Evolutionary conservation across 169 alveolate species (phyloP).

Genomic region (Plasmodium ovale): DNA sequence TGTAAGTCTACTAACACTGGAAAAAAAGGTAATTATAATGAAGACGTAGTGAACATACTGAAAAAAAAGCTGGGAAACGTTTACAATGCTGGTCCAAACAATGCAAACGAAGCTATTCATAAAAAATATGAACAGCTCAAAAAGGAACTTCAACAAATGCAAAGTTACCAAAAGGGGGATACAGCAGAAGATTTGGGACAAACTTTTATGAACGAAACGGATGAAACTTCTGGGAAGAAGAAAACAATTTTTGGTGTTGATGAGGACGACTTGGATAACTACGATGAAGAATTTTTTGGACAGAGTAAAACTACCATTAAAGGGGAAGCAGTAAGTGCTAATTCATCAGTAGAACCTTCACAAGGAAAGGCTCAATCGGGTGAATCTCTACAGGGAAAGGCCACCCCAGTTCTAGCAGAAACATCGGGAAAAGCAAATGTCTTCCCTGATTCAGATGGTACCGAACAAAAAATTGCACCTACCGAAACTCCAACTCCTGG

Average conservation of each 20-base stretch:
- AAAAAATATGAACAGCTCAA: constrained; percentile 4
- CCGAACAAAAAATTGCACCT: too few relatives aligned
- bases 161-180: background rate
- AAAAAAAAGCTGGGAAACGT: constrained; percentile 14
- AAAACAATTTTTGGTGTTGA: constrained; percentile 9
- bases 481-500: too few relatives aligned
- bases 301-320: background rate
- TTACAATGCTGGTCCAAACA: background rate
- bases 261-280: constrained; percentile 10
- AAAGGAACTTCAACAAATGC: constrained; percentile 11
- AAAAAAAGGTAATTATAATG: background rate
- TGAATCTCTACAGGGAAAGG: too few relatives aligned
- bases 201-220: background rate
- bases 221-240: background rate
- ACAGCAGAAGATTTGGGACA: background rate
- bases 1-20: background rate
- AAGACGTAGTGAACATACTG: background rate
- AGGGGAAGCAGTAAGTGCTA: background rate
- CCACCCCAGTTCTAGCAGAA: too few relatives aligned
- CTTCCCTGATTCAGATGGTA: too few relatives aligned
- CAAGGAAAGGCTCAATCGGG: too few relatives aligned
- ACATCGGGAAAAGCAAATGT: too few relatives aligned
- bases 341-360: too few relatives aligned
- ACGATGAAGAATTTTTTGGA: background rate
- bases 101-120: background rate